A percentile compares a stretch with the other conserved stretches of the same genome.
Evolutionary conservation across 306 rosid species (phyloP).

Genomic region (Fragaria ananassa): DNA sequence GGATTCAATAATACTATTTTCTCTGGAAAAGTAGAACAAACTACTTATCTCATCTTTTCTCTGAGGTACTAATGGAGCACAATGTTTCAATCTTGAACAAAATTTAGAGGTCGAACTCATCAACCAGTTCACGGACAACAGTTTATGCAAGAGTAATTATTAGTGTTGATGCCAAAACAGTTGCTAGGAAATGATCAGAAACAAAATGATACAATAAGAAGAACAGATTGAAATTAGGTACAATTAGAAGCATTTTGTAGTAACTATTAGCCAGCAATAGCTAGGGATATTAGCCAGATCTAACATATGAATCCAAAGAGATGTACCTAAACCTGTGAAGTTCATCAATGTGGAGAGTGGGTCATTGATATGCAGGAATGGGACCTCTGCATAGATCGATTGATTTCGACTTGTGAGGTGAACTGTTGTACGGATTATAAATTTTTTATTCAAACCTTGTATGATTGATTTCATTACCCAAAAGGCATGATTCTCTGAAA

Average conservation of each 20-base stretch:
- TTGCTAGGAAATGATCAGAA: background rate
- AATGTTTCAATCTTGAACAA: background rate
- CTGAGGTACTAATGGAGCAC: background rate
- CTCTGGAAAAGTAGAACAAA: background rate
- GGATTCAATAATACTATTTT: background rate
- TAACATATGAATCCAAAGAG: constrained; percentile 1
- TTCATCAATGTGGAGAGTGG: constrained; percentile 44
- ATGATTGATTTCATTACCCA: background rate
- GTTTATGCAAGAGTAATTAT: background rate
- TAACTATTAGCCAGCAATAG: background rate
- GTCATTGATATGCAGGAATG: constrained; percentile 29
- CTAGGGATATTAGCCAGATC: background rate
- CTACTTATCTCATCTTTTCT: background rate
- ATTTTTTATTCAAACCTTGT: background rate
- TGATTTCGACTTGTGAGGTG: constrained; percentile 19
- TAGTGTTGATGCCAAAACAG: background rate
- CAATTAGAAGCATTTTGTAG: background rate
- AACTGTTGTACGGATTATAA: constrained; percentile 8
- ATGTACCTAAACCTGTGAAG: constrained; percentile 35
- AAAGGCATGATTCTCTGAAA: background rate
- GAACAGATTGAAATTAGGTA: background rate
- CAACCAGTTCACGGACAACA: background rate
- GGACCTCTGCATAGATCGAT: constrained; percentile 33
- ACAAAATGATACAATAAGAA: background rate
- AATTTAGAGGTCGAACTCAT: background rate